Conservation (phyloP, 2,329 filamentous ascomycete genomes). For the Coleophoma crateriformis region DNA sequence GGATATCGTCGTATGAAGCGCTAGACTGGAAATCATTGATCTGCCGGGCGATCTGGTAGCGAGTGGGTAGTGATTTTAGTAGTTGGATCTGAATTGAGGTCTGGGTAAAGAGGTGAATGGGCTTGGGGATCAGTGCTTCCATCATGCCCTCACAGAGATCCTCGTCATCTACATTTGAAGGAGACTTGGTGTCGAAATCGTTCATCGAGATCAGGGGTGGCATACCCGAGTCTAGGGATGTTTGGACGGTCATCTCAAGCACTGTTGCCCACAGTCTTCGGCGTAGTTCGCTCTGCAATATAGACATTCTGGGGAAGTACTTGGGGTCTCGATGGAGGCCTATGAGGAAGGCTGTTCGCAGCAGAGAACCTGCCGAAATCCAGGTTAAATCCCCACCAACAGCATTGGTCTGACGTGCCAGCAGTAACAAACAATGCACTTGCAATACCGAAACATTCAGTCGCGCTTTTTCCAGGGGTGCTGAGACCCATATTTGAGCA, state of each 20-base stretch:
- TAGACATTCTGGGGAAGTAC: constrained; percentile 40
- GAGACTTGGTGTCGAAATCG: constrained; percentile 45
- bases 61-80: constrained; percentile 34
- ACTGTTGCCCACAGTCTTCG: constrained; percentile 51
- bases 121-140: constrained; percentile 15
- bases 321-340: constrained; percentile 53
- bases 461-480: constrained; percentile 37
- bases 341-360: constrained; percentile 52
- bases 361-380: constrained; percentile 42
- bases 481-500: constrained; percentile 41
- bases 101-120: constrained; percentile 32
- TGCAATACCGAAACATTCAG: constrained; percentile 45
- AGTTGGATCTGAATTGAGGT: constrained; percentile 44
- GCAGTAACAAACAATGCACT: constrained; percentile 43
- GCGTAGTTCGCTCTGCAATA: constrained; percentile 45
- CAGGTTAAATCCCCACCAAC: constrained; percentile 46
- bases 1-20: constrained; percentile 40
- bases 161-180: constrained; percentile 46
- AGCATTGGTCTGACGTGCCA: constrained; percentile 42
- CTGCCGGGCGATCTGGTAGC: constrained; percentile 37
- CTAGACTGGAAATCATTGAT: constrained; percentile 40
- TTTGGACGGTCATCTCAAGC: constrained; percentile 47
- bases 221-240: constrained; percentile 44
- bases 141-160: constrained; percentile 35
- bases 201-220: constrained; percentile 38